Conservation (phyloP, 1,284 basidiomycete species). For the Somion occarium region DNA sequence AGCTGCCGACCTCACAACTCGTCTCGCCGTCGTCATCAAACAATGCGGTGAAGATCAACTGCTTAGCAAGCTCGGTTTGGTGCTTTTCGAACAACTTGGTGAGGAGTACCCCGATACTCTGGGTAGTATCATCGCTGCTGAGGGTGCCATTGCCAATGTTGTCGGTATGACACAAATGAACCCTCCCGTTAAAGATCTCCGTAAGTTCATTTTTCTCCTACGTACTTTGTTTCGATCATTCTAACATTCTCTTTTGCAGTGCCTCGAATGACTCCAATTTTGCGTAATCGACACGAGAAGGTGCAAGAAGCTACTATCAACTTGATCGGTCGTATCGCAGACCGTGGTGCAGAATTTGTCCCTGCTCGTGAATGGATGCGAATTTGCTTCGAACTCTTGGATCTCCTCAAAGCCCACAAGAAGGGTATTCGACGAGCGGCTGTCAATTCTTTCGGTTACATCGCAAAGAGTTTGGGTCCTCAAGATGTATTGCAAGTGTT, state of each 20-base stretch:
- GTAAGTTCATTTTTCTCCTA: conserved; percentile 49
- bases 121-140: conserved; percentile 97
- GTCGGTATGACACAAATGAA: conserved; percentile 99
- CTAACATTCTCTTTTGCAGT: conserved; percentile 43
- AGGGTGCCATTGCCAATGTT: conserved; percentile 98
- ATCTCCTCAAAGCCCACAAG: conserved; percentile 98
- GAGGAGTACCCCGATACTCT: conserved; percentile 99
- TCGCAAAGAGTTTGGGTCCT: conserved; percentile 98
- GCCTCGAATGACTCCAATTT: conserved; percentile 98
- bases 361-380: conserved; percentile 99
- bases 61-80: conserved; percentile 93
- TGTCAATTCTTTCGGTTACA: conserved; percentile 99
- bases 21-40: conserved; percentile 96
- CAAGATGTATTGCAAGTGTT: conserved; percentile 97
- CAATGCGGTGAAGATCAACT: conserved; percentile 97
- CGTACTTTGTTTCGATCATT: too few relatives aligned
- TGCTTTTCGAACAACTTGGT: conserved; percentile 97
- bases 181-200: conserved; percentile 96
- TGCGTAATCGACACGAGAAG: conserved; percentile 98
- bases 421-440: conserved; percentile 98
- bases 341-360: conserved; percentile 98
- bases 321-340: conserved; percentile 98
- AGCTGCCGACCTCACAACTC: conserved; percentile 93
- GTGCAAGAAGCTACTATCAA: conserved; percentile 99
- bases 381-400: conserved; percentile 98